A percentile compares a stretch with the other conserved stretches of the same genome.
phyloP scores from a whole-genome alignment of 1,284 basidiomycete species.

The Bondarzewia mesenterica region DNA sequence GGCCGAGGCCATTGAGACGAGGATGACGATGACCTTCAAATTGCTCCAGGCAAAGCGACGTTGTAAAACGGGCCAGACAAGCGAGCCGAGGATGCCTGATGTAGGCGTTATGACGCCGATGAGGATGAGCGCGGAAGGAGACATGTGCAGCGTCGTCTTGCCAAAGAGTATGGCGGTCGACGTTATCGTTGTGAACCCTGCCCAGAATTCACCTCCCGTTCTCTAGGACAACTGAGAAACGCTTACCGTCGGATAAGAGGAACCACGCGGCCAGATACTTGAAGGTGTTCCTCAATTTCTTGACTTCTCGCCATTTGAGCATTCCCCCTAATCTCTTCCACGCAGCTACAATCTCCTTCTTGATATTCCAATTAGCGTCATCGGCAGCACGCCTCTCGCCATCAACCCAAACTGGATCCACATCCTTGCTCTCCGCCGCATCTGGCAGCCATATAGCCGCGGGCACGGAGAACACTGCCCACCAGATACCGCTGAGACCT shows the following conservation, averaged over 20 bases:
- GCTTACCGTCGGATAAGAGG: conserved; percentile 75
- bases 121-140: conserved; percentile 59
- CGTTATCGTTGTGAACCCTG: conserved; percentile 78
- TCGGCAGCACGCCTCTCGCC: conserved; percentile 9
- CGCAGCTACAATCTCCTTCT: conserved; percentile 47
- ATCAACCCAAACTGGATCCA: conserved; percentile 9
- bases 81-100: conserved; percentile 68
- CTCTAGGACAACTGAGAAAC: background rate
- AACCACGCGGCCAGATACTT: conserved; percentile 87
- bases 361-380: conserved; percentile 32
- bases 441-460: conserved; percentile 66
- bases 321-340: conserved; percentile 65
- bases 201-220: background rate
- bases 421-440: conserved; percentile 10
- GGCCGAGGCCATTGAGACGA: conserved; percentile 58
- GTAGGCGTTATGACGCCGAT: conserved; percentile 63
- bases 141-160: conserved; percentile 74
- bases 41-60: conserved; percentile 56
- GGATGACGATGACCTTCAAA: conserved; percentile 52
- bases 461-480: conserved; percentile 74
- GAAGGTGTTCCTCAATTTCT: conserved; percentile 75
- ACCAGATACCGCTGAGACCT: conserved; percentile 77
- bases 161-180: conserved; percentile 79
- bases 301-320: conserved; percentile 63
- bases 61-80: conserved; percentile 65